Evolutionary conservation across 2,329 filamentous ascomycete genomes (phyloP).

Genomic region (Plenodomus lindquistii): DNA sequence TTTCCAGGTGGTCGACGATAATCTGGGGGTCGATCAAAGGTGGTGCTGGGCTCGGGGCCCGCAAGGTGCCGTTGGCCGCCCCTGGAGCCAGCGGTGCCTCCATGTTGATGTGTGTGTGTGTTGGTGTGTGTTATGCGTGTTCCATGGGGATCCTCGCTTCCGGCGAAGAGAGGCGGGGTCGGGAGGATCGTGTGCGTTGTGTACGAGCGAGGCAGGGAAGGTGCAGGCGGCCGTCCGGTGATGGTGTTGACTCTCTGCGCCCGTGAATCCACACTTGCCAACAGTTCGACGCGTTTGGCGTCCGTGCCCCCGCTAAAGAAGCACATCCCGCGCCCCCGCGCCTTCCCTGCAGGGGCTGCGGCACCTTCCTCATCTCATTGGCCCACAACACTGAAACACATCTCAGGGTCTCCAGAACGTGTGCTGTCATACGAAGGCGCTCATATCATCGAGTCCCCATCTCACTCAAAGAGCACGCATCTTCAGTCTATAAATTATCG

Average conservation of each 20-base stretch:
- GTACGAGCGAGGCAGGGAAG: slow-evolving; percentile 8
- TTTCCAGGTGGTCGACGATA: slow-evolving; percentile 54
- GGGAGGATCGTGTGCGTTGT: not conserved
- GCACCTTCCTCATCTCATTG: slow-evolving; percentile 24
- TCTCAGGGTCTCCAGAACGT: too few species aligned
- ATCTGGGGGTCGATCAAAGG: slow-evolving; percentile 51
- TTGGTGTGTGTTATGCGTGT: slow-evolving; percentile 14
- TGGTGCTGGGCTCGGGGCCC: slow-evolving; percentile 42
- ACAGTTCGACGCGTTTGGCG: slow-evolving; percentile 22
- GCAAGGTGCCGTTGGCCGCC: slow-evolving; percentile 45
- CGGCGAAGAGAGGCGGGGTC: slow-evolving; percentile 9
- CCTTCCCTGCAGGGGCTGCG: slow-evolving; percentile 27
- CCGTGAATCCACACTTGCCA: slow-evolving; percentile 1
- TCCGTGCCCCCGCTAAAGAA: slow-evolving; percentile 11
- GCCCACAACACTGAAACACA: slow-evolving; percentile 2
- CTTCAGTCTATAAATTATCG: too few species aligned
- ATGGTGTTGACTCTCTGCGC: slow-evolving; percentile 21
- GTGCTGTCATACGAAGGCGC: too few species aligned
- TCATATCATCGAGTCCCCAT: too few species aligned
- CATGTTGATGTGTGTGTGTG: slow-evolving; percentile 37
- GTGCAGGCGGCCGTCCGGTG: slow-evolving; percentile 17
- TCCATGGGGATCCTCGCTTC: slow-evolving; percentile 40
- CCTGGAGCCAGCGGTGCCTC: slow-evolving; percentile 48
- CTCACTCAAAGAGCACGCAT: too few species aligned
- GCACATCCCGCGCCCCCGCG: slow-evolving; percentile 17